A percentile compares a stretch with the other conserved stretches of the same genome.
These are phyloP conservation scores for Russula earlei DNA, from an alignment of 768 basidiomycete species.

Conservation along the genomic window DNA sequence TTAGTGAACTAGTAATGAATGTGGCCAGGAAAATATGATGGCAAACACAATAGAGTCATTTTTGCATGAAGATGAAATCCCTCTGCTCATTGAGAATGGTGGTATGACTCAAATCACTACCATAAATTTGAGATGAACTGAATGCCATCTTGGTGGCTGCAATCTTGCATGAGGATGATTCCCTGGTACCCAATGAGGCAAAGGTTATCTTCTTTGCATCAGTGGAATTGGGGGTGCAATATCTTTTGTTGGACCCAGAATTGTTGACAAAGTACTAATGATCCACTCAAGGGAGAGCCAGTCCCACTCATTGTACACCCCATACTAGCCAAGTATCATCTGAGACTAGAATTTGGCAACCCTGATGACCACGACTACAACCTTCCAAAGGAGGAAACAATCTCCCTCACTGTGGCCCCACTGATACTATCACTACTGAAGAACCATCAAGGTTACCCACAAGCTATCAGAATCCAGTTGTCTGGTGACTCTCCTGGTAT, in stretches of 20 bases:
- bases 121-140: background rate
- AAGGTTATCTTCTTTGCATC: background rate
- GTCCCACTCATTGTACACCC: slow-evolving; percentile 1
- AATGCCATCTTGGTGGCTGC: background rate
- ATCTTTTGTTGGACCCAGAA: background rate
- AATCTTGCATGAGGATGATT: background rate
- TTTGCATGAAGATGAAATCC: background rate
- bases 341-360: background rate
- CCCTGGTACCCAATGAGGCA: background rate
- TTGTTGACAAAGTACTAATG: background rate
- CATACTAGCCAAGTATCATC: background rate
- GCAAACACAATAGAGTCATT: background rate
- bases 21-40: background rate
- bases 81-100: background rate
- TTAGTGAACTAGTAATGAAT: background rate
- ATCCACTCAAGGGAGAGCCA: background rate
- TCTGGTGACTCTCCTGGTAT: background rate
- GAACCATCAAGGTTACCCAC: slow-evolving; percentile 7
- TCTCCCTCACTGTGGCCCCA: background rate
- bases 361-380: background rate
- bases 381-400: slow-evolving; percentile 1
- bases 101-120: background rate
- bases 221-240: background rate
- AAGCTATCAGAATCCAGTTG: background rate
- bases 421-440: background rate